Conservation (phyloP, 176 grass and related monocot species). For the Ampelocalamus luodianensis region DNA sequence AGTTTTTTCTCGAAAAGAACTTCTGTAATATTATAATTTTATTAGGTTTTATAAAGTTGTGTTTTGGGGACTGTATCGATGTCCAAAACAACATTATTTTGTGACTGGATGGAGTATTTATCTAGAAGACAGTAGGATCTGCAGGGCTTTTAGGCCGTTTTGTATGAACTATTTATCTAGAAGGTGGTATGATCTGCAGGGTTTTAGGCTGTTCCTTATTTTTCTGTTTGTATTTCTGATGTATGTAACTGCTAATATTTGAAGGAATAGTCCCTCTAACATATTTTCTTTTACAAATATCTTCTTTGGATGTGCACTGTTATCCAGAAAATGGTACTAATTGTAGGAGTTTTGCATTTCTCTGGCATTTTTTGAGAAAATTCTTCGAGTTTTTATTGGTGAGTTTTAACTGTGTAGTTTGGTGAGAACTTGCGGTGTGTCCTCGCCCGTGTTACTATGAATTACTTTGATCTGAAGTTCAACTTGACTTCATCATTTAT, state of each 20-base stretch:
- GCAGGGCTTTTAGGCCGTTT: too few relatives aligned
- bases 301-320: not conserved
- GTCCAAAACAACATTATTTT: too few relatives aligned
- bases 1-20: too few relatives aligned
- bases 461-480: not conserved
- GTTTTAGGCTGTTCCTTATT: not conserved
- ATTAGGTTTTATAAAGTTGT: too few relatives aligned
- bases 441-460: not conserved
- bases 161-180: too few relatives aligned
- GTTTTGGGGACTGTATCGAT: fast-evolving
- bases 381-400: not conserved
- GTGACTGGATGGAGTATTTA: too few relatives aligned
- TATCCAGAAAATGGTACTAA: not conserved
- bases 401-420: not conserved
- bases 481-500: too few relatives aligned
- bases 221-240: not conserved
- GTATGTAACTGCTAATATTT: not conserved
- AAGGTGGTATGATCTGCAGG: not conserved
- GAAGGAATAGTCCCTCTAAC: not conserved
- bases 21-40: too few relatives aligned
- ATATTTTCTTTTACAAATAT: not conserved
- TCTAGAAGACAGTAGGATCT: too few relatives aligned
- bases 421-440: not conserved
- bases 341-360: not conserved
- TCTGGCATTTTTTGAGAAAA: not conserved